Percentiles rank a stretch among this genome's conserved stretches.
Conservation (phyloP, 2,329 filamentous ascomycete genomes). For the Tolypocladium cylindrosporum region DNA sequence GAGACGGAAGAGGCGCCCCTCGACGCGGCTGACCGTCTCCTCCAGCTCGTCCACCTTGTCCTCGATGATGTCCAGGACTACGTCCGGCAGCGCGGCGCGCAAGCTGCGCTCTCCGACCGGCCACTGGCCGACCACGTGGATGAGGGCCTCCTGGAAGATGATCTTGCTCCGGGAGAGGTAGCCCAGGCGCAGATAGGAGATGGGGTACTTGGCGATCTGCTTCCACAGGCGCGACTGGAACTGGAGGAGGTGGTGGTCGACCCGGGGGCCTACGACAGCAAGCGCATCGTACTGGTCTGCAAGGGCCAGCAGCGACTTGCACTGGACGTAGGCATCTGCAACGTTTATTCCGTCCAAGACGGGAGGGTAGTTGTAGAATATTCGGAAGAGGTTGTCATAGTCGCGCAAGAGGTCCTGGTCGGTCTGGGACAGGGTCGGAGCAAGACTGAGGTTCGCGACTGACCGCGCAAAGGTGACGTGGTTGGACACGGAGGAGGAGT, state of each 20-base stretch:
- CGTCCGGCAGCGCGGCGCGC: conserved; percentile 59
- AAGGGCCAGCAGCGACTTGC: conserved; percentile 76
- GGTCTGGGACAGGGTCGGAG: conserved; percentile 38
- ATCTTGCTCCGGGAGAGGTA: conserved; percentile 76
- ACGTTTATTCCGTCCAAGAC: conserved; percentile 78
- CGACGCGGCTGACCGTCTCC: conserved; percentile 69
- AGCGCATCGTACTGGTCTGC: conserved; percentile 95
- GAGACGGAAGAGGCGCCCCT: conserved; percentile 73
- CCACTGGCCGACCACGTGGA: conserved; percentile 94
- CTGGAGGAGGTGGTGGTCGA: conserved; percentile 87
- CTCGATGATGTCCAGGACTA: conserved; percentile 81
- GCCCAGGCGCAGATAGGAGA: conserved; percentile 81
- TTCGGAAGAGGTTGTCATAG: conserved; percentile 91
- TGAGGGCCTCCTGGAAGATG: conserved; percentile 78
- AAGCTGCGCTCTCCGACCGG: conserved; percentile 70
- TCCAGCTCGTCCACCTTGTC: conserved; percentile 91
- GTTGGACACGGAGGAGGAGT: conserved; percentile 34
- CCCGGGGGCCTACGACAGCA: conserved; percentile 74
- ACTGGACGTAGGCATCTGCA: conserved; percentile 85
- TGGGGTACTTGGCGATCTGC: conserved; percentile 92
- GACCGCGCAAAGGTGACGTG: conserved; percentile 67
- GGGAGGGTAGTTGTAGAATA: conserved; percentile 91
- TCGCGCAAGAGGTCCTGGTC: conserved; percentile 75
- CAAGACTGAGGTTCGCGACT: conserved; percentile 64
- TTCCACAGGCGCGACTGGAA: conserved; percentile 90